Evolutionary conservation across 306 rosid species (phyloP).

Genomic region (Malus domestica): ASM211411v1 NC_041789.1:26662501-26663000

Average conservation of each 20-base stretch:
- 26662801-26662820: background rate
- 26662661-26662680: constrained; percentile 65
- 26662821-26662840: too few species aligned
- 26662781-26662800: constrained; percentile 37
- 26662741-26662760: constrained; percentile 75
- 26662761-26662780: constrained; percentile 53
- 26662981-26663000: too few species aligned
- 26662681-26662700: constrained; percentile 93
- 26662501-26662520: constrained; percentile 74
- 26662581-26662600: constrained; percentile 88
- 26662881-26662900: too few species aligned
- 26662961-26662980: too few species aligned
- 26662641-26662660: constrained; percentile 74
- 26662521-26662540: constrained; percentile 52
- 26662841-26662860: too few species aligned
- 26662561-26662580: constrained; percentile 73
- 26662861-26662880: too few species aligned
- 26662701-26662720: constrained; percentile 92
- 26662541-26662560: constrained; percentile 73
- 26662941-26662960: too few species aligned
- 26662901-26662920: too few species aligned
- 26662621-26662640: constrained; percentile 70
- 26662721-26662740: constrained; percentile 58
- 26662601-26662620: constrained; percentile 76
- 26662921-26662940: too few species aligned